Percentiles rank a stretch among this genome's conserved stretches.
Evolutionary conservation across 176 grass and related monocot species (phyloP).

Genomic region (Canna indica): DNA sequence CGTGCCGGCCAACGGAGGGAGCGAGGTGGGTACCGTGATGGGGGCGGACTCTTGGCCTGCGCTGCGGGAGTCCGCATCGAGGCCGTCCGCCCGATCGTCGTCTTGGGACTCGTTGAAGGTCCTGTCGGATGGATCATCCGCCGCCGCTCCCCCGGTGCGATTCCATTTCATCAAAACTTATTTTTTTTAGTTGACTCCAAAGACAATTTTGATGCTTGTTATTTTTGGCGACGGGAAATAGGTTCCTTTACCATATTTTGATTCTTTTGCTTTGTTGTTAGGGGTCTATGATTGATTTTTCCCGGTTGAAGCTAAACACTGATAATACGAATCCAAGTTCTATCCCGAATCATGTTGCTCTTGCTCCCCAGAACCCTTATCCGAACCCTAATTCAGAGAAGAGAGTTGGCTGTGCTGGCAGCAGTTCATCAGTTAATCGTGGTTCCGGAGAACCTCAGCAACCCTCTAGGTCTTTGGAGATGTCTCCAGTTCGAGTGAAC

Average conservation of each 20-base stretch:
- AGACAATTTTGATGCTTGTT: background rate
- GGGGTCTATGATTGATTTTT: slow-evolving; percentile 32
- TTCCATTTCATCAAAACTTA: slow-evolving; percentile 4
- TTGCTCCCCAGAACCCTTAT: background rate
- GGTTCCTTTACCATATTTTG: background rate
- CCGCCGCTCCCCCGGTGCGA: slow-evolving; percentile 30
- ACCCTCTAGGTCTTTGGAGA: background rate
- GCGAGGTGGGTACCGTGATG: background rate
- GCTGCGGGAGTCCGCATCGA: slow-evolving; percentile 20
- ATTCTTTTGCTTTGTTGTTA: slow-evolving; percentile 4
- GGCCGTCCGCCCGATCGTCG: slow-evolving; percentile 1
- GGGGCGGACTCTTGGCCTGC: slow-evolving; percentile 45
- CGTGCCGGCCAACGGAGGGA: slow-evolving; percentile 13
- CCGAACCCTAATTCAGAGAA: slow-evolving; percentile 1
- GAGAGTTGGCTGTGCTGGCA: background rate
- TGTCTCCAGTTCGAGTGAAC: background rate
- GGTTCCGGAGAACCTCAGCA: background rate
- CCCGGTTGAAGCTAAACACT: slow-evolving; percentile 19
- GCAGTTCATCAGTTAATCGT: background rate
- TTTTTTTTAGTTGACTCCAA: background rate
- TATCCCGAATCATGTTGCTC: background rate
- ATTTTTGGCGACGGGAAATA: background rate
- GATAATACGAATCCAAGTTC: slow-evolving; percentile 31
- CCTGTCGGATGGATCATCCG: slow-evolving; percentile 32
- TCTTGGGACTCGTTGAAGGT: slow-evolving; percentile 50